Evolutionary conservation across 306 rosid species (phyloP), one percentile per base, ranked within the genome.

Genomic region (Herpetospermum pedunculosum): DNA sequence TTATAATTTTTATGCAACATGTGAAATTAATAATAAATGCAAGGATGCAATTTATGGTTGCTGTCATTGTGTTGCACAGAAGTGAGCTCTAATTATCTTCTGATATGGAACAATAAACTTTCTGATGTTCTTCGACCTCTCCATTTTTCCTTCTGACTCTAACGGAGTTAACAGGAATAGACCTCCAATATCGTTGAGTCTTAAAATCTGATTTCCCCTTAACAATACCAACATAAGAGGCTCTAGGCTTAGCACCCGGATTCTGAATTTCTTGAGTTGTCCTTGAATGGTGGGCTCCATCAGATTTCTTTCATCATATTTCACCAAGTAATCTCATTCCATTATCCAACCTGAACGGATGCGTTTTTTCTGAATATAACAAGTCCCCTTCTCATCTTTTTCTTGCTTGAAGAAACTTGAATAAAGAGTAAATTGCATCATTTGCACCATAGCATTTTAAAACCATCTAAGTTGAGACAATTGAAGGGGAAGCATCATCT

Each of bases 1-100:
- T 74, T 34, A 62, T 58, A 46, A 69, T 63, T 44, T 78, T 21
- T 40, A 67, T 38, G 72, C 35, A 12, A 4, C 72, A 77, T 73
- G 50, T 54, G 49, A 59, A 52, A 72, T 70, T 26, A 1, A 52
- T 16, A 32, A 9, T 16, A 48, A 70, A 47, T 3, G 6, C 13
- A 7, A n/a, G 38, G 68, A 59, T 59, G 40, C 23, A 70, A 16
- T 16, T 64, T 16, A 64, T 5, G 25, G 23, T 50, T 50, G 57
- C 11, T n/a, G 57, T 19, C 8, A 15, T 46, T 18, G 25, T 48
- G 54, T 2, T 48, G 21, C 23, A 48, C 54, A 18, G 23, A 48
- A 48, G 8, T 23, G 6, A 52, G 29, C 59, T 53, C 59, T 21
- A 53, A 7, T 53, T 19, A 21, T 53, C 59, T 53, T 53, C 29